Evolutionary conservation across 2,329 filamentous ascomycete genomes (phyloP).

Genomic region (Lachnellula cervina): DNA sequence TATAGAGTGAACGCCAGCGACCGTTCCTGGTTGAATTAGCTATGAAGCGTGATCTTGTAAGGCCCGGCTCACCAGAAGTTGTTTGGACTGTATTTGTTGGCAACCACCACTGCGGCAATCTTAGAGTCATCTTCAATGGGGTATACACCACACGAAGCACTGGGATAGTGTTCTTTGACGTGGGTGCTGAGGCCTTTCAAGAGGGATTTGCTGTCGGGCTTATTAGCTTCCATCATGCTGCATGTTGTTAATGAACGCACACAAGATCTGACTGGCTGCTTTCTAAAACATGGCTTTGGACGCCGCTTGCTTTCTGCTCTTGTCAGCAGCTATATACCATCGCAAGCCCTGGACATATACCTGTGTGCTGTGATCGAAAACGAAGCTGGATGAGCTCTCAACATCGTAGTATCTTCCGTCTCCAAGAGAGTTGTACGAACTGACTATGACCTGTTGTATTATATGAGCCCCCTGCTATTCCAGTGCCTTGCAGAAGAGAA

Average conservation of each 20-base stretch:
- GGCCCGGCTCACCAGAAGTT: conserved; percentile 75
- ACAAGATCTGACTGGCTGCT: conserved; percentile 72
- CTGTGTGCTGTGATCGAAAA: conserved; percentile 79
- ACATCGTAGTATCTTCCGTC: conserved; percentile 84
- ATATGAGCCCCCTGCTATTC: conserved; percentile 12
- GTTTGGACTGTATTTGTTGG: conserved; percentile 95
- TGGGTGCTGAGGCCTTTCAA: conserved; percentile 72
- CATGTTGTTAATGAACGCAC: conserved; percentile 45
- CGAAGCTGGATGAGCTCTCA: conserved; percentile 81
- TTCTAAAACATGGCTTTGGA: conserved; percentile 75
- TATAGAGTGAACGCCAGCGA: conserved; percentile 88
- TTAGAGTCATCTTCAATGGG: conserved; percentile 71
- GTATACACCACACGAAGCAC: conserved; percentile 75
- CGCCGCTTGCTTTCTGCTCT: conserved; percentile 69
- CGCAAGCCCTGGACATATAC: conserved; percentile 36
- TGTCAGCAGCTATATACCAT: conserved; percentile 11
- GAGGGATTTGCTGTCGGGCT: conserved; percentile 65
- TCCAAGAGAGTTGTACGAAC: conserved; percentile 77
- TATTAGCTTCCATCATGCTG: neutral
- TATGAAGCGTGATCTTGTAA: neutral
- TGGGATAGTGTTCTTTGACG: conserved; percentile 83
- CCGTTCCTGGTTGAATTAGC: conserved; percentile 64
- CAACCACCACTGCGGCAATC: conserved; percentile 78
- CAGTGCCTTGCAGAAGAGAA: neutral
- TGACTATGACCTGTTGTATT: conserved; percentile 64